Evolutionary conservation across 441 rosid species (phyloP).

Genomic region (Pelargonium fulgidum): DNA sequence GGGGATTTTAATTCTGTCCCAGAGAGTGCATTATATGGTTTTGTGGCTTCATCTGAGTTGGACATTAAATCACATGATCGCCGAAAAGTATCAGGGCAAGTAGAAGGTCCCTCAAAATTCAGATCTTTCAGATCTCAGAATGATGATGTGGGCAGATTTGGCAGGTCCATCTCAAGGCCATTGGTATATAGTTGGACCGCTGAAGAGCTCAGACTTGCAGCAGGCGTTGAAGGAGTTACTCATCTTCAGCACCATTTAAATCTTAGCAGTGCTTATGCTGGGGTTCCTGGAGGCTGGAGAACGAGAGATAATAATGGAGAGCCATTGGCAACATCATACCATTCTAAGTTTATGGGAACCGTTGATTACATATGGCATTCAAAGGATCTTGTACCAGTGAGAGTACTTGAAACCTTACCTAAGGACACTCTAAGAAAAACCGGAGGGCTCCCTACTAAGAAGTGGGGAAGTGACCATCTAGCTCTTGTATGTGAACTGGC

Average conservation of each 20-base stretch:
- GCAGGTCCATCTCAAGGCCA: slow-evolving; percentile 30
- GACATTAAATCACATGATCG: slow-evolving; percentile 58
- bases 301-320: slow-evolving; percentile 65
- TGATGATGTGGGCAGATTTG: slow-evolving; percentile 10
- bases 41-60: slow-evolving; percentile 75
- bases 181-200: slow-evolving; percentile 47
- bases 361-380: slow-evolving; percentile 97
- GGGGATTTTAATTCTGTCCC: slow-evolving; percentile 90
- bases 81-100: slow-evolving; percentile 66
- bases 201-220: slow-evolving; percentile 66
- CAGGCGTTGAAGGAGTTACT: slow-evolving; percentile 48
- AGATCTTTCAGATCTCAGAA: slow-evolving; percentile 30
- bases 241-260: slow-evolving; percentile 57
- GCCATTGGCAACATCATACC: slow-evolving; percentile 84
- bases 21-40: slow-evolving; percentile 87
- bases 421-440: slow-evolving; percentile 49
- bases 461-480: slow-evolving; percentile 95
- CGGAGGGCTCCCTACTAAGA: slow-evolving; percentile 78
- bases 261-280: slow-evolving; percentile 72
- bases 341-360: slow-evolving; percentile 73
- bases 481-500: slow-evolving; percentile 88
- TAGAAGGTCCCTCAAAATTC: slow-evolving; percentile 25
- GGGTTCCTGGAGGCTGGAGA: slow-evolving; percentile 49
- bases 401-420: slow-evolving; percentile 90
- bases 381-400: slow-evolving; percentile 59